These are phyloP conservation scores for Penicillium hesseltinei DNA, from an alignment of 2,329 filamentous ascomycete species.

Conservation along the genomic window DNA sequence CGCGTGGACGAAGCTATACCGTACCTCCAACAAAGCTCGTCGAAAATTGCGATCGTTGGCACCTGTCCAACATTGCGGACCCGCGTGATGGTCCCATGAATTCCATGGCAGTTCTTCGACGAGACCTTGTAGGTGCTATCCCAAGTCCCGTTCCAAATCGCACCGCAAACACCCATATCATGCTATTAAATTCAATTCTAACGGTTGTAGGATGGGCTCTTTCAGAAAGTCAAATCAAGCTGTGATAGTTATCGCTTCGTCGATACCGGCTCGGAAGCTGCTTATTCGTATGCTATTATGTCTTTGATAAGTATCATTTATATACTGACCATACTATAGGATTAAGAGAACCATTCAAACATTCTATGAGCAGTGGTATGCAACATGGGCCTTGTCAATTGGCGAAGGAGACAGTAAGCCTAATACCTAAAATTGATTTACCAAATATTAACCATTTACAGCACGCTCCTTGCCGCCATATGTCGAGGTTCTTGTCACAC, in stretches of 20 bases:
- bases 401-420: conserved; percentile 52
- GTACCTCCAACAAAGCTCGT: conserved; percentile 66
- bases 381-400: conserved; percentile 60
- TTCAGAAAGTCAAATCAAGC: conserved; percentile 34
- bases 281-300: conserved; percentile 31
- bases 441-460: conserved; percentile 9
- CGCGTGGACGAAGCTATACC: conserved; percentile 66
- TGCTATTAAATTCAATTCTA: not conserved
- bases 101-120: conserved; percentile 67
- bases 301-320: not conserved
- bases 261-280: conserved; percentile 33
- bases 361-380: conserved; percentile 66
- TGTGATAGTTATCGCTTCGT: conserved; percentile 38
- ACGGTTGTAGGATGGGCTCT: conserved; percentile 32
- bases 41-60: conserved; percentile 68
- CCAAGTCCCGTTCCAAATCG: too few relatives aligned
- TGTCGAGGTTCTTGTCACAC: conserved; percentile 70
- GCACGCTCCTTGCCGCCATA: conserved; percentile 60
- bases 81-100: conserved; percentile 68
- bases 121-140: conserved; percentile 57
- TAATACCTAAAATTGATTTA: not conserved
- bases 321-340: conserved; percentile 18
- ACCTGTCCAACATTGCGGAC: conserved; percentile 62
- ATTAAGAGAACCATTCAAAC: conserved; percentile 62
- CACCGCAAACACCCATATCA: not conserved